phyloP scores from a whole-genome alignment of 306 rosid species.

The Luffa aegyptiaca region DNA sequence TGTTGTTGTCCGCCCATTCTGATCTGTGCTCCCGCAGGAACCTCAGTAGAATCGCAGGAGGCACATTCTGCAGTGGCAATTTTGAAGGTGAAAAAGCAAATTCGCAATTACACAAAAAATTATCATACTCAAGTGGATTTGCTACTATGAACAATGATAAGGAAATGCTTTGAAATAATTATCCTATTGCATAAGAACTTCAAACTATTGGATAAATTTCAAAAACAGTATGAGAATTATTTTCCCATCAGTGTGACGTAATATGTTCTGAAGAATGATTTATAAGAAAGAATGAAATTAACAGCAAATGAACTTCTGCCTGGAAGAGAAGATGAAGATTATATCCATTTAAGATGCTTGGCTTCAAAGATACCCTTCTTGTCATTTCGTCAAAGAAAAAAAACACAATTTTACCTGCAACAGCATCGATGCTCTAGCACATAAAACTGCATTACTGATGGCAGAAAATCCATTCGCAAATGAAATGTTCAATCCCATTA shows the following conservation, averaged over 20 bases:
- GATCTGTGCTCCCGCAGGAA: slow-evolving; percentile 94
- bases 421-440: slow-evolving; percentile 98
- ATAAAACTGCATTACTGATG: slow-evolving; percentile 82
- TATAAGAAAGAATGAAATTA: neutral
- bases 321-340: neutral
- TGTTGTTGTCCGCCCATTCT: slow-evolving; percentile 94
- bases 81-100: neutral
- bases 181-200: neutral
- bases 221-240: neutral
- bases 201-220: neutral
- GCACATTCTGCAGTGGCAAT: slow-evolving; percentile 59
- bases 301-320: neutral
- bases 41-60: slow-evolving; percentile 89
- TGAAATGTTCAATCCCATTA: slow-evolving; percentile 83
- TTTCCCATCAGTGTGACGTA: neutral
- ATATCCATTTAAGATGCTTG: neutral
- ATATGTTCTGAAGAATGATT: neutral
- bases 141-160: neutral
- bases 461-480: slow-evolving; percentile 75
- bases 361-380: neutral
- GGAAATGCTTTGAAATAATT: neutral
- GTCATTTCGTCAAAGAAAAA: neutral
- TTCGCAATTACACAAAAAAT: slow-evolving; percentile 6
- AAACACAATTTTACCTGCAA: slow-evolving; percentile 54
- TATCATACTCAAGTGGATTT: neutral